These are phyloP conservation scores for Nakaseomyces kungkrabaensis DNA, from an alignment of 1,139 yeast species.

Conservation along the genomic window DNA sequence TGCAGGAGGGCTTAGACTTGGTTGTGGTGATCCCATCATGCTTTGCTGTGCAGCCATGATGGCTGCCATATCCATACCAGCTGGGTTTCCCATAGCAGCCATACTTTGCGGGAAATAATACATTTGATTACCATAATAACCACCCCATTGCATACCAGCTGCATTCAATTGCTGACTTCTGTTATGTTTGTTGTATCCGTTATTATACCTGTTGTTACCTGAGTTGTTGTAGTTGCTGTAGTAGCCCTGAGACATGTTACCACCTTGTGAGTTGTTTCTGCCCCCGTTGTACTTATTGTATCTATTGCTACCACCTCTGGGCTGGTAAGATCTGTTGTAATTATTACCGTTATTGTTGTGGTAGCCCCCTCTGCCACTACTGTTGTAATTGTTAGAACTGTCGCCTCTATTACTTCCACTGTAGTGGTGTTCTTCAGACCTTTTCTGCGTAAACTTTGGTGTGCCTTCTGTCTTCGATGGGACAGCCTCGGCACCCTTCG, in stretches of 20 bases:
- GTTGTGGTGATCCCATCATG: conserved; percentile 3
- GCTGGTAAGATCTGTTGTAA: conserved; percentile 5
- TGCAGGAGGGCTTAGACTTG: not conserved
- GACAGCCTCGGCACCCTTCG: not conserved
- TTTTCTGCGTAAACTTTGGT: not conserved
- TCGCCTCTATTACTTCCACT: conserved; percentile 1
- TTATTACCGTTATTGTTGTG: conserved; percentile 2
- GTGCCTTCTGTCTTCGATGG: not conserved
- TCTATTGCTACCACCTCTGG: conserved; percentile 9
- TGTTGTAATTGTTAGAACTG: conserved; percentile 4
- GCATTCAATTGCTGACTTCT: conserved; percentile 4
- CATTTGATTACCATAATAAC: conserved; percentile 19
- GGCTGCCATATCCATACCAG: conserved; percentile 4
- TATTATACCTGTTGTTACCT: conserved; percentile 5
- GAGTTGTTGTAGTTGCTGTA: conserved; percentile 4
- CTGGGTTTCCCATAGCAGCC: conserved; percentile 7
- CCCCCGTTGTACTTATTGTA: conserved; percentile 2
- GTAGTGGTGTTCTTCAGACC: not conserved
- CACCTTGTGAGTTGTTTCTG: not conserved
- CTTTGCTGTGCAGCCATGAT: conserved; percentile 2
- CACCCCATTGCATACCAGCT: conserved; percentile 16
- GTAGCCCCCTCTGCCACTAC: conserved; percentile 1
- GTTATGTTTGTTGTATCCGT: conserved; percentile 4
- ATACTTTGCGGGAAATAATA: conserved; percentile 19
- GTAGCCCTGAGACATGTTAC: not conserved